Evolutionary conservation across 768 basidiomycete species (phyloP).

Genomic region (Vararia minispora): DNA sequence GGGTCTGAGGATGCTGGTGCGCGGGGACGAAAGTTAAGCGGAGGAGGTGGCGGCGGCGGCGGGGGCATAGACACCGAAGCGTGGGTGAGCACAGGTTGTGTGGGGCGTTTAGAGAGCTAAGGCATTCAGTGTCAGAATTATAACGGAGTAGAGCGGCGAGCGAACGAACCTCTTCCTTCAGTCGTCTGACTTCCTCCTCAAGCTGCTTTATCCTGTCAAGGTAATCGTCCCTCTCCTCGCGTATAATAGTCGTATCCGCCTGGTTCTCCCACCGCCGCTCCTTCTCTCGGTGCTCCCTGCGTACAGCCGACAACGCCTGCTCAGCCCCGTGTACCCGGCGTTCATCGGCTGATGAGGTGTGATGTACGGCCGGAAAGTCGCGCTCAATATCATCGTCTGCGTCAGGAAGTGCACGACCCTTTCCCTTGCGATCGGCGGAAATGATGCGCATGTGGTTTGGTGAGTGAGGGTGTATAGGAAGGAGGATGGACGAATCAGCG

Average conservation of each 20-base stretch:
- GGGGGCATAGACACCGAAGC: conserved; percentile 8
- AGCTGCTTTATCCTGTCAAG: conserved; percentile 52
- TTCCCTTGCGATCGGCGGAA: conserved; percentile 24
- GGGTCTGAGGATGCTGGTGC: conserved; percentile 17
- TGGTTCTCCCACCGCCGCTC: conserved; percentile 31
- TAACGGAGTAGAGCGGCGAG: not conserved
- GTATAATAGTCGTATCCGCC: conserved; percentile 20
- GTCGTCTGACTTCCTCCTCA: conserved; percentile 50
- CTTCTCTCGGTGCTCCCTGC: conserved; percentile 37
- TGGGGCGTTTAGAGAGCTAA: conserved; percentile 6
- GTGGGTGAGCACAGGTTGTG: not conserved
- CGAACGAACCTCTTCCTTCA: conserved; percentile 43
- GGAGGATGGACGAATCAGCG: no score
- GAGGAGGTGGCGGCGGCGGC: conserved; percentile 14
- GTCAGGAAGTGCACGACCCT: conserved; percentile 17
- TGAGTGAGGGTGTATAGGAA: no score
- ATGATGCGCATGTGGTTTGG: no score
- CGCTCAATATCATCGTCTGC: not conserved
- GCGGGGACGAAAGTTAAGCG: no score
- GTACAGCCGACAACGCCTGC: conserved; percentile 45
- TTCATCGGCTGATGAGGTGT: no score
- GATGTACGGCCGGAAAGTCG: conserved; percentile 26
- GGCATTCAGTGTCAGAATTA: not conserved
- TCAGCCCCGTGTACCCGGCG: conserved; percentile 47
- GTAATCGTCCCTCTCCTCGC: conserved; percentile 39